Evolutionary conservation across 805 yeast species (phyloP), one percentile per base, ranked within the genome.

Genomic region (Kodamaea fukazawae): DNA sequence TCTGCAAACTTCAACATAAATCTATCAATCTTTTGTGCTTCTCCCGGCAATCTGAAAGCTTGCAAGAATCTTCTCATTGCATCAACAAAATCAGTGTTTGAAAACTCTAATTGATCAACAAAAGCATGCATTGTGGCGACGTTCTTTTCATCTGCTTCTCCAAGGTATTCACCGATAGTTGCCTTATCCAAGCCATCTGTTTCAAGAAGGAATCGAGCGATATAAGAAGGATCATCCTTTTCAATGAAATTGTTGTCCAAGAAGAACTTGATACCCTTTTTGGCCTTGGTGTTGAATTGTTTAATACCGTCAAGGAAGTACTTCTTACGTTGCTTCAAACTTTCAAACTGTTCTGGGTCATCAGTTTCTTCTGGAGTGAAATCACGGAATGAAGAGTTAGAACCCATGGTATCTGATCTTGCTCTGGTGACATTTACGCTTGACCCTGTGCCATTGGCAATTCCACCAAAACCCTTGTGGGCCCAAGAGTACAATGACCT

Each of bases 1-100:
- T 88, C 96, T 4, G 99, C 99, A 69, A 95, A 95, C 56, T 93
- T 91, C 58, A 93, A 76, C 96, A 95, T 87, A 57, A 82, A 88
- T 51, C 99, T 76, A 70, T 93, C 99, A 57, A 93, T 91, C 56
- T 93, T 91, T 65, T 93, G 99, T 4, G 96, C 90, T 65, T 93
- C 99, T 36, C 99, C 99, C 2, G 99, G 99, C 44, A 93, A 73
- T 59, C 99, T 75, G 66, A 93, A 95, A 34, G 79, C 74, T 56
- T 95, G 99, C 43, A 93, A 71, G 54, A 88, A 88, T 11, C 66
- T 70, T 49, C 99, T 76, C 67, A 93, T 69, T 0, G 98, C 95
- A 50, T 83, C 95, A 11, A 90, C 89, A 56, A 93, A 89, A 1
- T 79, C 68, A 48, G 74, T 58, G 25, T 73, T 71, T 4, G 74